Percentiles rank a stretch among this genome's conserved stretches.
Evolutionary conservation across 768 basidiomycete species (phyloP).

Genomic region (Russula griseocarnosa): DNA sequence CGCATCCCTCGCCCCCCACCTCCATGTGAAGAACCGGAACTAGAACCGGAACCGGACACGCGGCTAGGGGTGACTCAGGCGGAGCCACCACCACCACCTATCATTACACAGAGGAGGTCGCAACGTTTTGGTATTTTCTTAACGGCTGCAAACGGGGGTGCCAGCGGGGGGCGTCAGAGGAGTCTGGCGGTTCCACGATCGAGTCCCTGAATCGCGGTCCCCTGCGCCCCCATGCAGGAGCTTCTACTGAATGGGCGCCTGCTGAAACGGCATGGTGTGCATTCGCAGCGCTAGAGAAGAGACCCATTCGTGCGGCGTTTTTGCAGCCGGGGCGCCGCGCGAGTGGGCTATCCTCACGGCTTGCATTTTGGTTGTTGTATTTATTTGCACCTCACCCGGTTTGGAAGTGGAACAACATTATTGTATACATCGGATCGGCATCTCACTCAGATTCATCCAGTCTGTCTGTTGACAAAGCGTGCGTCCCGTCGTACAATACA

Average conservation of each 20-base stretch:
- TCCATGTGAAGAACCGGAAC: conserved; percentile 1
- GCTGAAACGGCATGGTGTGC: background rate
- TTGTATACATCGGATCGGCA: conserved; percentile 9
- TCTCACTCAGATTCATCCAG: background rate
- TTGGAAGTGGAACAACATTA: conserved; percentile 16
- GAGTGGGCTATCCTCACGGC: background rate
- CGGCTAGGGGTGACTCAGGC: background rate
- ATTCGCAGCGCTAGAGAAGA: too few species aligned
- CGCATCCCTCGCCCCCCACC: conserved; percentile 21
- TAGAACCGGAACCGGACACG: background rate
- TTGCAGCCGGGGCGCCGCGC: background rate
- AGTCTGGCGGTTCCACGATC: conserved; percentile 10
- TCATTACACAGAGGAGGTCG: conserved; percentile 13
- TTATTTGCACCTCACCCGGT: background rate
- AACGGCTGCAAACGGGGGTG: conserved; percentile 9
- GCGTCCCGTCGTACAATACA: background rate
- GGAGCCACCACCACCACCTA: background rate
- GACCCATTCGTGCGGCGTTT: background rate
- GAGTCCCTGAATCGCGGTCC: conserved; percentile 1
- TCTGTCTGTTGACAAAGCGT: background rate
- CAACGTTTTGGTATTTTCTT: conserved; percentile 29
- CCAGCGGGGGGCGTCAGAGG: conserved; percentile 1
- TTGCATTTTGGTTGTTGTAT: conserved; percentile 2
- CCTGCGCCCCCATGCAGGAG: background rate
- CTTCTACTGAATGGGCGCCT: background rate